phyloP scores from a whole-genome alignment of 192 early-diverging fungal genomes.

The Backusella circina region DNA sequence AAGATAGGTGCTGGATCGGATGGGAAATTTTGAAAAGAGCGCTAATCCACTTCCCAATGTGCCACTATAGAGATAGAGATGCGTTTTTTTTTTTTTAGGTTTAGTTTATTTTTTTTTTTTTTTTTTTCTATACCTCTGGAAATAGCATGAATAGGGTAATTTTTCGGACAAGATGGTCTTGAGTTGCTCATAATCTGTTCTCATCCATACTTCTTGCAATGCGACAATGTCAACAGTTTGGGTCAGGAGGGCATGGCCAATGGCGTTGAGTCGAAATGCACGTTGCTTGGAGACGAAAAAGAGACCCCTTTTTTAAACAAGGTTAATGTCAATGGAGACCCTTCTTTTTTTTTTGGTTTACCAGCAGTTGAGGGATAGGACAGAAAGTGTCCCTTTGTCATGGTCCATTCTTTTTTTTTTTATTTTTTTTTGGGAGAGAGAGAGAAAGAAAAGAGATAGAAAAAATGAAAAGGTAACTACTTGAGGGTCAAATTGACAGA shows the following conservation, averaged over 20 bases:
- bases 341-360: conserved; percentile 9
- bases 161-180: conserved; percentile 1
- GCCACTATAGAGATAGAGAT: conserved; percentile 19
- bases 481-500: too few species aligned
- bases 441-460: not conserved
- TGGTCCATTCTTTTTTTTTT: not conserved
- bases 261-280: conserved; percentile 39
- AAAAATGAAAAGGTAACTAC: too few species aligned
- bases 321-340: not conserved
- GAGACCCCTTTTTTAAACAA: conserved; percentile 32
- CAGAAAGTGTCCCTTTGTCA: conserved; percentile 18
- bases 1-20: conserved; percentile 37
- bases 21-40: conserved; percentile 44
- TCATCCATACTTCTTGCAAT: conserved; percentile 47
- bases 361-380: conserved; percentile 53
- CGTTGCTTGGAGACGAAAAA: conserved; percentile 42
- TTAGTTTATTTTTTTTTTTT: too few species aligned
- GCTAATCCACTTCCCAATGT: conserved; percentile 39
- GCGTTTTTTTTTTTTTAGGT: too few species aligned
- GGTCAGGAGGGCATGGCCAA: conserved; percentile 36
- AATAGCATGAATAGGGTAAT: conserved; percentile 33
- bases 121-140: conserved; percentile 25
- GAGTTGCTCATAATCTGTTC: conserved; percentile 31
- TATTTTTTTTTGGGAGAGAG: too few species aligned
- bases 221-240: conserved; percentile 33